Base-by-base conservation (phyloP, 768 basidiomycete genomes). In the Boletus barrowsii region DNA sequence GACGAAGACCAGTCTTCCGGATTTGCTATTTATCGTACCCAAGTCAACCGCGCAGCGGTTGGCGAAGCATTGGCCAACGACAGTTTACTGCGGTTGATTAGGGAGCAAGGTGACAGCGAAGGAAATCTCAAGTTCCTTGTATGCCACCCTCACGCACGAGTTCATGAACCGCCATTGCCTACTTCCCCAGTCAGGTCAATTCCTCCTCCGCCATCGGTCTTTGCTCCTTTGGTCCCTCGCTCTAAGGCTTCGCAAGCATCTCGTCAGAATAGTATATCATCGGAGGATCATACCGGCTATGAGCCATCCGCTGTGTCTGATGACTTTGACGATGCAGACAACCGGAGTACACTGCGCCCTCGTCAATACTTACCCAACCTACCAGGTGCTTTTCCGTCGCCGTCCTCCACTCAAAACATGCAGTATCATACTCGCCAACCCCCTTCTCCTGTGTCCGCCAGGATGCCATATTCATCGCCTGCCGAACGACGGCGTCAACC, bases 101-200 rank as follows among this genome's bases (percentile, higher is more conserved):
- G 77, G 51, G 77, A 84, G 40, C 73, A 80, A 9, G 91, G 89
- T 36, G 93, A 97, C 69, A 74, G 80, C 26, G 86, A 79, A 64
- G 92, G 91, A 15, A 81, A 83, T 20, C 83, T 96, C 64, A 94
- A 94, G 70, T 87, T 97, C 57, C 78, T 94, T 53, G 84, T 94
- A 26, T 84, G 85, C 40, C 83, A 84, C 64, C 77, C 78, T 51
- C 82, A 78, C 59, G 85, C 79, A 20, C 71, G 74, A 42, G 86
- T 83, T 49, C 86, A 82, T 58, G 88, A 83, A 58, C 69, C 72
- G 55, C 63, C 73, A 43, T 64, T 75, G 56, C 62, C 74, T 24
- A 66, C 70, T 36, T 68, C 73, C 18, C 76, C 76, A 11, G 71
- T 75, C 47, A 76, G 72, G 67, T 74, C 79, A 17, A 76, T 81